A percentile compares a stretch with the other conserved stretches of the same genome.
phyloP scores from a whole-genome alignment of 257 asterid species.

The Primulina eburnea region DNA sequence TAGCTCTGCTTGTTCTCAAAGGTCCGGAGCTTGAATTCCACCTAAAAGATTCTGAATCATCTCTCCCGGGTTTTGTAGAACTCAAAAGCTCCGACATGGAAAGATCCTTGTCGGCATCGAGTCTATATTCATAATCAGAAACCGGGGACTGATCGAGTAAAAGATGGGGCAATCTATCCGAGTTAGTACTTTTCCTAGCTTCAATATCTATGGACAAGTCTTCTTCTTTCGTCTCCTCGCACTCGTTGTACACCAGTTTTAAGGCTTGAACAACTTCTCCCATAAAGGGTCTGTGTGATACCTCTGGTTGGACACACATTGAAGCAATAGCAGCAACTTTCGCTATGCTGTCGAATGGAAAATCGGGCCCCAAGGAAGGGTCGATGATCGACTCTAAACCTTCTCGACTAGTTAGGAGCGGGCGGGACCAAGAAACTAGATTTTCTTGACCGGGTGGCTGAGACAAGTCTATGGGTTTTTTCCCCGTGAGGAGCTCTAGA shows the following conservation, averaged over 20 bases:
- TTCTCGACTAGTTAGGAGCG: constrained; percentile 59
- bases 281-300: constrained; percentile 90
- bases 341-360: constrained; percentile 56
- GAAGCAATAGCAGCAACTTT: constrained; percentile 95
- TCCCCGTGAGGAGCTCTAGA: constrained; percentile 87
- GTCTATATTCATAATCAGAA: constrained; percentile 44
- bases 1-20: constrained; percentile 41
- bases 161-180: constrained; percentile 32
- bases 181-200: constrained; percentile 28
- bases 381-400: constrained; percentile 62
- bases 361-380: constrained; percentile 50
- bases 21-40: constrained; percentile 82
- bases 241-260: constrained; percentile 71
- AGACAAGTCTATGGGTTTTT: constrained; percentile 89
- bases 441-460: constrained; percentile 93
- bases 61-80: constrained; percentile 35
- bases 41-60: constrained; percentile 51
- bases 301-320: constrained; percentile 94
- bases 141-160: constrained; percentile 41
- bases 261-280: constrained; percentile 96
- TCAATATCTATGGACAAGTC: constrained; percentile 42
- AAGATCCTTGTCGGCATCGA: constrained; percentile 69
- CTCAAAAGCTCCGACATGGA: constrained; percentile 65
- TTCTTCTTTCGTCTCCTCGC: constrained; percentile 47
- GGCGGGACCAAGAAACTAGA: constrained; percentile 88